phyloP scores from a whole-genome alignment of 2,329 filamentous ascomycete genomes.

The Fusarium xylarioides region DNA sequence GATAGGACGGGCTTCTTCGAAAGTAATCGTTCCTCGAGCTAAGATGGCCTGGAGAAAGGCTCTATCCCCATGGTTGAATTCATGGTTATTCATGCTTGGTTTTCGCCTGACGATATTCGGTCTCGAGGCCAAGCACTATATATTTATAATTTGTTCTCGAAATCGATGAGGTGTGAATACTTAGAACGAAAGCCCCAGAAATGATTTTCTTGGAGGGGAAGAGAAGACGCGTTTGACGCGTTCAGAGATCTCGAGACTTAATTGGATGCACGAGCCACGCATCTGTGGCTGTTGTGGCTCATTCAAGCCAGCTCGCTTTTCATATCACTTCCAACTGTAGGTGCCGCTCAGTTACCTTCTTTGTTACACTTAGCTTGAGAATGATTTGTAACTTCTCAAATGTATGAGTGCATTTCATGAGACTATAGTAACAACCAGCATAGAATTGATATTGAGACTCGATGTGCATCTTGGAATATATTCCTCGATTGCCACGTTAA shows the following conservation, averaged over 20 bases:
- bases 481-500: background rate
- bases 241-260: background rate
- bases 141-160: background rate
- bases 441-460: background rate
- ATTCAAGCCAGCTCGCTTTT: background rate
- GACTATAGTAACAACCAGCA: background rate
- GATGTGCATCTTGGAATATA: background rate
- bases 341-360: background rate
- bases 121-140: background rate
- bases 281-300: constrained; percentile 8
- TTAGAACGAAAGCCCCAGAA: background rate
- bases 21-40: constrained; percentile 79
- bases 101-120: constrained; percentile 36
- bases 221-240: constrained; percentile 33
- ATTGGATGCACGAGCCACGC: constrained; percentile 17
- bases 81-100: constrained; percentile 39
- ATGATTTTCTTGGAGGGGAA: background rate
- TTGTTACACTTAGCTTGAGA: background rate
- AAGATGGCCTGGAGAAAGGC: constrained; percentile 93
- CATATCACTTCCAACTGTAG: background rate
- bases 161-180: background rate
- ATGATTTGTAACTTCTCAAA: background rate
- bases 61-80: constrained; percentile 73
- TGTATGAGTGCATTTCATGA: background rate
- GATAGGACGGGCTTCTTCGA: constrained; percentile 75